Evolutionary conservation across 108 stramenopile species (phyloP).

Genomic region (Conticribra weissflogii): DNA sequence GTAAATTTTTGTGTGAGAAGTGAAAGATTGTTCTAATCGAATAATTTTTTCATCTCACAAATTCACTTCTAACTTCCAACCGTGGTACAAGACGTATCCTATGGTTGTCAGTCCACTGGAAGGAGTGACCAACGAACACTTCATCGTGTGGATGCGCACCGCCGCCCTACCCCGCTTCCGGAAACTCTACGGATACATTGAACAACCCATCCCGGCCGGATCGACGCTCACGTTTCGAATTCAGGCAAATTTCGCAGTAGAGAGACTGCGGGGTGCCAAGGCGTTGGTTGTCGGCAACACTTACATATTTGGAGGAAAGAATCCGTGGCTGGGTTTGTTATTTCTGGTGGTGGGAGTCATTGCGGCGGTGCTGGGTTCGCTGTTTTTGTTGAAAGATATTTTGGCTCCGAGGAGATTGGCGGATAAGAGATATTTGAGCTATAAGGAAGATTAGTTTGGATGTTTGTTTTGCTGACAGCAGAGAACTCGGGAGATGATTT

Average conservation of each 20-base stretch:
- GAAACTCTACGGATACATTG: conserved; percentile 96
- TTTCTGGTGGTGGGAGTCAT: conserved; percentile 87
- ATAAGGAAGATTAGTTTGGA: conserved; percentile 73
- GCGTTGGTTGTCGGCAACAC: conserved; percentile 84
- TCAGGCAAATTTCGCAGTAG: conserved; percentile 89
- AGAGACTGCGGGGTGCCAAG: conserved; percentile 84
- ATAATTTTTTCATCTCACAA: too few relatives aligned
- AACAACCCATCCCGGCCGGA: conserved; percentile 78
- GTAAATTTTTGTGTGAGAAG: neutral
- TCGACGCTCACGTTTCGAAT: conserved; percentile 75
- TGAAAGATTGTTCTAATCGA: too few relatives aligned
- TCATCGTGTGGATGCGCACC: conserved; percentile 99
- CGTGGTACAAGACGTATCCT: conserved; percentile 81
- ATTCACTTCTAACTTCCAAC: too few relatives aligned
- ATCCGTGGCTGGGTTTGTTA: conserved; percentile 80
- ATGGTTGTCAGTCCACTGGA: conserved; percentile 81
- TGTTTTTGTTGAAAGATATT: conserved; percentile 87
- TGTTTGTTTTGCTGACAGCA: too few relatives aligned
- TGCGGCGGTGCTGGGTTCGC: conserved; percentile 67
- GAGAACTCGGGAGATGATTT: too few relatives aligned
- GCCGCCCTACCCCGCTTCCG: conserved; percentile 94
- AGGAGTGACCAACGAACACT: conserved; percentile 96
- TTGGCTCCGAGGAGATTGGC: conserved; percentile 85
- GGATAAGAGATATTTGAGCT: conserved; percentile 89
- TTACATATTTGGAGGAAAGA: conserved; percentile 90